These are phyloP conservation scores for Boeremia exigua DNA, from an alignment of 2,329 filamentous ascomycete species.

Conservation along the genomic window DNA sequence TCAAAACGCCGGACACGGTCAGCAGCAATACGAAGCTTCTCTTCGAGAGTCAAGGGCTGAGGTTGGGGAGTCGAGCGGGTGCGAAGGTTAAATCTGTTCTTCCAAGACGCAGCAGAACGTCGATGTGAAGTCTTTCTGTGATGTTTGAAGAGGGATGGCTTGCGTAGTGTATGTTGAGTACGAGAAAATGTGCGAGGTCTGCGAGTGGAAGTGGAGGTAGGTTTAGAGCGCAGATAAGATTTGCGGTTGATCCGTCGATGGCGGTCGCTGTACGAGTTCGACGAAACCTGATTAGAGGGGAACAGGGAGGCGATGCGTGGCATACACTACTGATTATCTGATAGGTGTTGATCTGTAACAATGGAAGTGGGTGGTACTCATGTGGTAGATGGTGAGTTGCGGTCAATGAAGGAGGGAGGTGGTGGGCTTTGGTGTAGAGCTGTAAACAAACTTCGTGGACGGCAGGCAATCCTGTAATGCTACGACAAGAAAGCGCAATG, in stretches of 20 bases:
- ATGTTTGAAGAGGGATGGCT: background rate
- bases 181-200: constrained; percentile 1
- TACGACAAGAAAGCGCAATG: background rate
- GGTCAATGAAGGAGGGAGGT: background rate
- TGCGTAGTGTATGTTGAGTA: background rate
- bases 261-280: background rate
- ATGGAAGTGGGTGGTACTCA: background rate
- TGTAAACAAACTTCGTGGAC: background rate
- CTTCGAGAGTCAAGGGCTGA: constrained; percentile 1
- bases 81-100: background rate
- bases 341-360: background rate
- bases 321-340: background rate
- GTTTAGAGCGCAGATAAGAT: background rate
- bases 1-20: constrained; percentile 7
- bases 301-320: constrained; percentile 9
- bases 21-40: constrained; percentile 7
- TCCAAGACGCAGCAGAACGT: background rate
- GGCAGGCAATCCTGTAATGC: background rate
- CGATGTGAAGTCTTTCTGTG: background rate
- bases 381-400: background rate
- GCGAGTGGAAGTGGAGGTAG: background rate
- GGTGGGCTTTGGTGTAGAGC: background rate
- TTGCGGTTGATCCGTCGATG: background rate
- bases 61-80: background rate
- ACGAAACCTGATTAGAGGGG: background rate